Conservation (phyloP, 108 stramenopile species). For the Epipyxis sp. region DNA sequence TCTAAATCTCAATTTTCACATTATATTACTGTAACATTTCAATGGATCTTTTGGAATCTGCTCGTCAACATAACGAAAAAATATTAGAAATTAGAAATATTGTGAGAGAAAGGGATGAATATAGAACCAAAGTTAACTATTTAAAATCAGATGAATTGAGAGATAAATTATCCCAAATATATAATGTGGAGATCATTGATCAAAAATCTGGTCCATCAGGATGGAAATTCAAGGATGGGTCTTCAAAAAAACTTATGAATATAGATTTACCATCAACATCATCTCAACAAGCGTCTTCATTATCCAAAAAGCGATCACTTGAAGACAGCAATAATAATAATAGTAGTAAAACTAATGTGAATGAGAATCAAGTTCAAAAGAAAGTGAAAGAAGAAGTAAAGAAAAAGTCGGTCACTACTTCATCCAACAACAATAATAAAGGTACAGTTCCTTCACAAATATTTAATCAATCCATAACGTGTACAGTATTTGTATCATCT, state of each 20-base stretch:
- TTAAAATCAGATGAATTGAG: neutral
- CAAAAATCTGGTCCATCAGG: constrained; percentile 22
- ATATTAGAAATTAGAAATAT: neutral
- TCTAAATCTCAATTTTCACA: too few relatives aligned
- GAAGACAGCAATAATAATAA: neutral
- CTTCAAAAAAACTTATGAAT: constrained; percentile 14
- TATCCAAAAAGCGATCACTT: neutral
- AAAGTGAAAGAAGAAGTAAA: neutral
- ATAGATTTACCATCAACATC: too few relatives aligned
- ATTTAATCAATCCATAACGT: too few relatives aligned
- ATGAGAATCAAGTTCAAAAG: neutral
- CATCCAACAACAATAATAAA: too few relatives aligned
- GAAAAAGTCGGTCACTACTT: too few relatives aligned
- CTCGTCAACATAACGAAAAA: neutral
- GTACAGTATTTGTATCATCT: too few relatives aligned
- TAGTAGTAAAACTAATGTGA: neutral
- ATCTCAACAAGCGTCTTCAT: neutral
- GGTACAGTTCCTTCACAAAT: too few relatives aligned
- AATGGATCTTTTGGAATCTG: too few relatives aligned
- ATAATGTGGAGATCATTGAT: constrained; percentile 17
- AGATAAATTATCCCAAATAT: neutral
- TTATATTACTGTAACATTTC: too few relatives aligned
- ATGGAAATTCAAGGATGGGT: constrained; percentile 21
- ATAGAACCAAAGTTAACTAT: neutral
- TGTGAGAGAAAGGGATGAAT: neutral